phyloP scores from a whole-genome alignment of 805 yeast genomes.

The Wickerhamomyces pijperi region DNA sequence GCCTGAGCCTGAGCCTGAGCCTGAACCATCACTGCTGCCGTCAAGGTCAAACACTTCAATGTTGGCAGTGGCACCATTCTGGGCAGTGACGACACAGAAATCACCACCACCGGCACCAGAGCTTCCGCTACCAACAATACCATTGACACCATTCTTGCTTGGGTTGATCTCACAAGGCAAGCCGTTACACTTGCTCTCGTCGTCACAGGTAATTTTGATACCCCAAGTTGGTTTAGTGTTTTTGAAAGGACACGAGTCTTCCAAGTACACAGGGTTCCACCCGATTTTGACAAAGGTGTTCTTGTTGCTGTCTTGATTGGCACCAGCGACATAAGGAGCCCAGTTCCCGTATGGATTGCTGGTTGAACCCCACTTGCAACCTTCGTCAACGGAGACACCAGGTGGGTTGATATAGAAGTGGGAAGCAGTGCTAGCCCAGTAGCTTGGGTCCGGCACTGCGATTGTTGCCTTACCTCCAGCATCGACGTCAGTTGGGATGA shows the following conservation, averaged over 20 bases:
- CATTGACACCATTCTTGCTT: constrained; percentile 44
- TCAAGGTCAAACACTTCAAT: constrained; percentile 53
- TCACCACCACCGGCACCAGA: constrained; percentile 56
- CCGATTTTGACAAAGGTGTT: constrained; percentile 77
- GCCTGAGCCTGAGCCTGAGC: no score
- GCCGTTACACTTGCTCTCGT: constrained; percentile 60
- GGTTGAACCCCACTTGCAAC: constrained; percentile 75
- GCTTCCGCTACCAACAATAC: constrained; percentile 31
- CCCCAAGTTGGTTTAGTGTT: constrained; percentile 56
- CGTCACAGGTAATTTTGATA: constrained; percentile 62
- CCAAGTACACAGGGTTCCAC: constrained; percentile 82
- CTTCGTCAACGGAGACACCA: constrained; percentile 65
- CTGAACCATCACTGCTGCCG: no score
- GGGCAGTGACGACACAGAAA: constrained; percentile 80
- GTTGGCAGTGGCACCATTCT: constrained; percentile 47
- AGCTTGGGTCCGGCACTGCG: constrained; percentile 79
- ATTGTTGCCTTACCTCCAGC: constrained; percentile 36
- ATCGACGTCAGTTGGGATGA: constrained; percentile 70
- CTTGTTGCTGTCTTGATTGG: constrained; percentile 61
- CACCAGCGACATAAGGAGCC: constrained; percentile 92
- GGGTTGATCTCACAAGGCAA: constrained; percentile 79
- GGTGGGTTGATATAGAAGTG: constrained; percentile 82
- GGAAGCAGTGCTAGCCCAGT: constrained; percentile 81
- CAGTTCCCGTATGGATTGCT: constrained; percentile 73
- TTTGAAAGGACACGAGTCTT: constrained; percentile 41